Percentiles rank a stretch among this genome's conserved stretches.
Evolutionary conservation across 1,284 basidiomycete genomes (phyloP).

Genomic region (Xanthoconium separans): DNA sequence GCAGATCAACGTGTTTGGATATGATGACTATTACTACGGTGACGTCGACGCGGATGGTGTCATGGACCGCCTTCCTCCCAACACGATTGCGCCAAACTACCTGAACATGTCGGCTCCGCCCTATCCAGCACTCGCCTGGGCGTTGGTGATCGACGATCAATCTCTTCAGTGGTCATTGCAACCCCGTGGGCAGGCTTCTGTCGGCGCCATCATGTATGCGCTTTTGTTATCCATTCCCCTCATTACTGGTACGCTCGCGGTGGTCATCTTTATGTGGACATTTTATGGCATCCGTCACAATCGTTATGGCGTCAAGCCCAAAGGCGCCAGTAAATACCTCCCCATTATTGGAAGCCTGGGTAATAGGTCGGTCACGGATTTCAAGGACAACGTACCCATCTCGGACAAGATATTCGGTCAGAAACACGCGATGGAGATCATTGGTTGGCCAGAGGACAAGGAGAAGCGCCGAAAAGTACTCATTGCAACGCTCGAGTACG

Average conservation of each 20-base stretch:
- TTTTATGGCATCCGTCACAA: slow-evolving; percentile 96
- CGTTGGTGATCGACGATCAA: slow-evolving; percentile 74
- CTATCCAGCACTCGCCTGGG: slow-evolving; percentile 81
- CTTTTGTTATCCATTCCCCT: slow-evolving; percentile 79
- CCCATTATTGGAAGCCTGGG: slow-evolving; percentile 68
- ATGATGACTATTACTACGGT: slow-evolving; percentile 88
- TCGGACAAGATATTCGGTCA: slow-evolving; percentile 66
- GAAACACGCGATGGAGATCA: slow-evolving; percentile 61
- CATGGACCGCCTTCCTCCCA: slow-evolving; percentile 86
- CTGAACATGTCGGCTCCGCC: slow-evolving; percentile 87
- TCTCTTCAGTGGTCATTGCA: slow-evolving; percentile 74
- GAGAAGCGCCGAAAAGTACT: slow-evolving; percentile 86
- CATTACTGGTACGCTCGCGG: slow-evolving; percentile 80
- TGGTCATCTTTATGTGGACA: slow-evolving; percentile 87
- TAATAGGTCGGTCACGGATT: slow-evolving; percentile 64
- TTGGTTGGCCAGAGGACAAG: slow-evolving; percentile 92
- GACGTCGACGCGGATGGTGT: slow-evolving; percentile 85
- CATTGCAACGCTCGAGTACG: slow-evolving; percentile 90
- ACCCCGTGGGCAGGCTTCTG: slow-evolving; percentile 77
- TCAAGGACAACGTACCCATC: slow-evolving; percentile 53
- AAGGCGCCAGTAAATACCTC: slow-evolving; percentile 69
- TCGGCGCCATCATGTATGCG: slow-evolving; percentile 84
- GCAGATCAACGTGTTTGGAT: slow-evolving; percentile 86
- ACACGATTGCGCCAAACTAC: slow-evolving; percentile 81
- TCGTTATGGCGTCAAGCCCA: slow-evolving; percentile 78